Percentiles rank a stretch among this genome's conserved stretches.
Conservation (phyloP, 2,329 filamentous ascomycete species). For the Cladophialophora yegresii region DNA sequence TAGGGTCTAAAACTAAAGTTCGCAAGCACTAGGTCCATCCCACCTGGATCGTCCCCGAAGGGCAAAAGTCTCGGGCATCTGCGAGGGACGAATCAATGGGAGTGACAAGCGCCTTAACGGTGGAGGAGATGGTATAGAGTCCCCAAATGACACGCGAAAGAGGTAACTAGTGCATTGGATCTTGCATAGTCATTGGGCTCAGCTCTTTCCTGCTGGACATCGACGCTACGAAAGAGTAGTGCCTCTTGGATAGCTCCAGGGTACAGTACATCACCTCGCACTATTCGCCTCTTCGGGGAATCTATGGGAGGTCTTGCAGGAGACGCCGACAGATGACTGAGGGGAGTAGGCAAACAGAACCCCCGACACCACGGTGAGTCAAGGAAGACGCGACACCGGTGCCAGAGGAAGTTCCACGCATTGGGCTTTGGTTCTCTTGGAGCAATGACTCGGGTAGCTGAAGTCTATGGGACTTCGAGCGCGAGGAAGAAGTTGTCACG, state of each 20-base stretch:
- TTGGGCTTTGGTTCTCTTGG: not conserved
- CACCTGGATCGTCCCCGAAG: constrained; percentile 15
- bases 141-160: constrained; percentile 15
- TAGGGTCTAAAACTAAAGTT: constrained; percentile 13
- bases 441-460: constrained; percentile 11
- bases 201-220: constrained; percentile 13
- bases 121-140: constrained; percentile 19
- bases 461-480: not conserved
- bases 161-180: constrained; percentile 19
- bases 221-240: constrained; percentile 22
- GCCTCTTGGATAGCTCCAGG: constrained; percentile 13
- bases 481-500: constrained; percentile 4
- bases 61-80: constrained; percentile 6
- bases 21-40: constrained; percentile 8
- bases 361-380: constrained; percentile 7
- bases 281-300: constrained; percentile 19
- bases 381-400: constrained; percentile 3
- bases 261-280: constrained; percentile 16
- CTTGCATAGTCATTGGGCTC: constrained; percentile 16
- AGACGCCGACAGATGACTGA: constrained; percentile 14
- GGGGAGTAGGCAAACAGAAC: constrained; percentile 7
- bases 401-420: not conserved
- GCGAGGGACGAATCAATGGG: constrained; percentile 19
- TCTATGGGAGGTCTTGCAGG: constrained; percentile 5
- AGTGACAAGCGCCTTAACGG: constrained; percentile 20